phyloP scores from a whole-genome alignment of 129 eudicot genomes.

The Dittrichia graveolens region DNA sequence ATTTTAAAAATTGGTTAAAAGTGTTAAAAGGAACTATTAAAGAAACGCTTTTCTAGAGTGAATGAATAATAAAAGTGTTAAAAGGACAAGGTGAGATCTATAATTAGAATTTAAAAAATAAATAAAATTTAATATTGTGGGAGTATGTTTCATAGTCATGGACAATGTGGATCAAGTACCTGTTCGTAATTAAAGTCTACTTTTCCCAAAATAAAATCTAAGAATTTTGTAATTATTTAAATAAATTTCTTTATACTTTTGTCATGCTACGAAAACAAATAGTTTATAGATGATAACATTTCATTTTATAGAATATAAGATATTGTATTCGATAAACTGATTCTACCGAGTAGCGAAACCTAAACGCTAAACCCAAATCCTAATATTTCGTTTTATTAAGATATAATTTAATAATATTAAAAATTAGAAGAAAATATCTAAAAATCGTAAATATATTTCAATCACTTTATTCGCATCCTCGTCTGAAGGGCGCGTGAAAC shows the following conservation, averaged over 20 bases:
- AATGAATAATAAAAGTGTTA: slow-evolving; percentile 16
- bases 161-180: slow-evolving; percentile 32
- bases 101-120: not conserved
- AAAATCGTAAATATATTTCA: slow-evolving; percentile 9
- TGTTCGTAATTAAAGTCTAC: slow-evolving; percentile 7
- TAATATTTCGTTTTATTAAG: no score
- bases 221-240: not conserved
- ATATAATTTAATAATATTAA: no score
- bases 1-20: no score
- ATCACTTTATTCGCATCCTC: slow-evolving; percentile 5
- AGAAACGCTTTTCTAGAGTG: not conserved
- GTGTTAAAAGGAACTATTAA: not conserved
- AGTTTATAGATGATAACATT: no score
- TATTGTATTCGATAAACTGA: no score
- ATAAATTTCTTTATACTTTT: no score
- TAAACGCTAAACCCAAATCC: no score
- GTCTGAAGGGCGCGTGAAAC: slow-evolving; percentile 24
- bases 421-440: no score
- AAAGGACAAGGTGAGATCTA: slow-evolving; percentile 22
- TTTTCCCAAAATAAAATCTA: slow-evolving; percentile 22
- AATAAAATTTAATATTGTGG: slow-evolving; percentile 12
- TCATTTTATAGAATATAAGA: no score
- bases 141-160: slow-evolving; percentile 35
- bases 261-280: no score
- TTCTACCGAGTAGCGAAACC: no score